Percentiles rank a stretch among this genome's conserved stretches.
phyloP scores from a whole-genome alignment of 129 eudicot genomes.

The Solidago caesia region DNA sequence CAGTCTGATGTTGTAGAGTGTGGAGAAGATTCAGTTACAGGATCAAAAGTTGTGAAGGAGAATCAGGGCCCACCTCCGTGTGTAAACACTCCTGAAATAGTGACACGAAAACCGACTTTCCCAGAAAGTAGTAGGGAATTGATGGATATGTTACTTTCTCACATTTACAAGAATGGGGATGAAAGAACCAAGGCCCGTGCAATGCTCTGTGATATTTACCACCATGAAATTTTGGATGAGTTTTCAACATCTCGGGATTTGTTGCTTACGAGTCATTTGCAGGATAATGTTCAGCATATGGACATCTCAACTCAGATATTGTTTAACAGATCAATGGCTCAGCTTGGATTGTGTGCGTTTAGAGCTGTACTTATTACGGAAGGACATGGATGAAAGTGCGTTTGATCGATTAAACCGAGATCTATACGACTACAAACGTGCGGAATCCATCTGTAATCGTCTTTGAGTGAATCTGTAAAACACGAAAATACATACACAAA shows the following conservation, averaged over 20 bases:
- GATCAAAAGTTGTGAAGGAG: constrained; percentile 39
- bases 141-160: constrained; percentile 61
- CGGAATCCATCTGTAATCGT: too few relatives aligned
- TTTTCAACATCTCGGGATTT: constrained; percentile 70
- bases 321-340: constrained; percentile 87
- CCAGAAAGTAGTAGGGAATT: constrained; percentile 64
- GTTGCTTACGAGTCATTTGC: constrained; percentile 90
- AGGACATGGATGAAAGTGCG: too few relatives aligned
- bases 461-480: too few relatives aligned
- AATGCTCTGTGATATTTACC: constrained; percentile 93
- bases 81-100: constrained; percentile 66
- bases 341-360: constrained; percentile 82
- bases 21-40: constrained; percentile 37
- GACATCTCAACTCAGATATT: constrained; percentile 80
- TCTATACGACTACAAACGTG: too few relatives aligned
- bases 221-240: constrained; percentile 78
- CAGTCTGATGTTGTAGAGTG: constrained; percentile 38
- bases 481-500: too few relatives aligned
- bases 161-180: constrained; percentile 78
- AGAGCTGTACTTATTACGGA: constrained; percentile 74
- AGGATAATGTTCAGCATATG: constrained; percentile 82
- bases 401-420: too few relatives aligned
- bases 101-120: constrained; percentile 63
- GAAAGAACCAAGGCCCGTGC: constrained; percentile 96
- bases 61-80: constrained; percentile 52